Evolutionary conservation across 140 eudicot species (phyloP).

Genomic region (Ambrosia hybrid): DNA sequence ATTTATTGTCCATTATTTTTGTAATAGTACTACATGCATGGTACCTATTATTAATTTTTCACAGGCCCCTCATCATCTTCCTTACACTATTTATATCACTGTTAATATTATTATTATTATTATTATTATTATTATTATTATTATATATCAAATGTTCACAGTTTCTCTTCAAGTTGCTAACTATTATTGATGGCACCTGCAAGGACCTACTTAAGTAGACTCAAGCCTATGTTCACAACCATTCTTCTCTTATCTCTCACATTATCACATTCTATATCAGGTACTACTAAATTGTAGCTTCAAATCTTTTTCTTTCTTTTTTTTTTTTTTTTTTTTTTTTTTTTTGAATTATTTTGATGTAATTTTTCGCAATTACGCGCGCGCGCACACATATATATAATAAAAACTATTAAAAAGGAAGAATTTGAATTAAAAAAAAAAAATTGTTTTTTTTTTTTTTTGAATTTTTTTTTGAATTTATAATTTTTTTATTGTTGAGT

Average conservation of each 20-base stretch:
- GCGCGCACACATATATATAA: too few relatives aligned
- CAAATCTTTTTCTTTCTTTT: too few relatives aligned
- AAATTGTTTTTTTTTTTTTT: neutral
- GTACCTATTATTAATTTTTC: conserved; percentile 1
- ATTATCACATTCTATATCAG: conserved; percentile 51
- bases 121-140: neutral
- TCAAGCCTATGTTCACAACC: conserved; percentile 33
- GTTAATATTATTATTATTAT: neutral
- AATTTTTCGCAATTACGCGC: too few relatives aligned
- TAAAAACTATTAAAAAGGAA: too few relatives aligned
- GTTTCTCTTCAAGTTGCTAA: conserved; percentile 1
- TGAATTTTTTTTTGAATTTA: neutral
- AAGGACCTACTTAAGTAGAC: conserved; percentile 43
- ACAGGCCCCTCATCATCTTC: conserved; percentile 9
- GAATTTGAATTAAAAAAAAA: too few relatives aligned
- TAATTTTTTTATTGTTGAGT: neutral
- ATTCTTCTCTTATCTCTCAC: conserved; percentile 46
- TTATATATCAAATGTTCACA: neutral
- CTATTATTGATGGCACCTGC: conserved; percentile 51
- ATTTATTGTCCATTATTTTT: conserved; percentile 18
- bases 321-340: too few relatives aligned
- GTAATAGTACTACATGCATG: conserved; percentile 28
- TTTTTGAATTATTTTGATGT: too few relatives aligned
- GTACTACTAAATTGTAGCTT: conserved; percentile 31
- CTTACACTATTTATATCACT: conserved; percentile 9